Evolutionary conservation across 345 rosid species (phyloP).

Genomic region (Brassica incana): DNA sequence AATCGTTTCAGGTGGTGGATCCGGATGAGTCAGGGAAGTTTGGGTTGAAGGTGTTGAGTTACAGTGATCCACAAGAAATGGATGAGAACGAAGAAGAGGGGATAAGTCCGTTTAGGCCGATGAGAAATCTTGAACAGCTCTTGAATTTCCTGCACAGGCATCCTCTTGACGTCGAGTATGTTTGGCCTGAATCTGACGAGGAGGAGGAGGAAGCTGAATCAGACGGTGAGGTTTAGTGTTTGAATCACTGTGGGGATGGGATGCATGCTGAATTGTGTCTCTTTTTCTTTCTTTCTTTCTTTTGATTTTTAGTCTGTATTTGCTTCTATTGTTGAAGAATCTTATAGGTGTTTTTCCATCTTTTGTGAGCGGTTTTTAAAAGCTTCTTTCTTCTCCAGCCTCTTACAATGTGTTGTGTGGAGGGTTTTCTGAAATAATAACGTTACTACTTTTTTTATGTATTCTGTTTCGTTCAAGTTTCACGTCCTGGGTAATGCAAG

Average conservation of each 20-base stretch:
- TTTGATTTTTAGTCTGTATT: neutral
- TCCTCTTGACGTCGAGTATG: conserved; percentile 41
- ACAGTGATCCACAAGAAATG: conserved; percentile 37
- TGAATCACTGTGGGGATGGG: neutral
- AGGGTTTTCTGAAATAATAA: conserved; percentile 13
- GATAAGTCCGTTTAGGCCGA: conserved; percentile 27
- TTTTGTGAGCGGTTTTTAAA: conserved; percentile 13
- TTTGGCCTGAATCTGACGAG: conserved; percentile 50
- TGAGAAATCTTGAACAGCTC: conserved; percentile 51
- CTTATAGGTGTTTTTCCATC: conserved; percentile 2
- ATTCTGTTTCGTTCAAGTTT: neutral
- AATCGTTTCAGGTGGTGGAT: conserved; percentile 48
- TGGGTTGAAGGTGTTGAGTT: conserved; percentile 50
- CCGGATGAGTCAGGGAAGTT: conserved; percentile 54
- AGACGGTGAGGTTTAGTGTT: conserved; percentile 54
- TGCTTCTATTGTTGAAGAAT: neutral
- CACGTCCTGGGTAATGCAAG: neutral
- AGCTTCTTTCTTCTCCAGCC: conserved; percentile 25
- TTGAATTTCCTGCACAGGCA: conserved; percentile 50
- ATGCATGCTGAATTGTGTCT: neutral
- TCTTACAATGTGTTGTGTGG: conserved; percentile 1
- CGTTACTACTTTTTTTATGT: neutral
- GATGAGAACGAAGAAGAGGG: conserved; percentile 20
- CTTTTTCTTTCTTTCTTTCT: neutral
- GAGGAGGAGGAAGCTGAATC: conserved; percentile 52